A percentile compares a stretch with the other conserved stretches of the same genome.
These are phyloP conservation scores for Dioscorea dumetorum DNA, from an alignment of 106 monocot species.

Conservation along the genomic window DNA sequence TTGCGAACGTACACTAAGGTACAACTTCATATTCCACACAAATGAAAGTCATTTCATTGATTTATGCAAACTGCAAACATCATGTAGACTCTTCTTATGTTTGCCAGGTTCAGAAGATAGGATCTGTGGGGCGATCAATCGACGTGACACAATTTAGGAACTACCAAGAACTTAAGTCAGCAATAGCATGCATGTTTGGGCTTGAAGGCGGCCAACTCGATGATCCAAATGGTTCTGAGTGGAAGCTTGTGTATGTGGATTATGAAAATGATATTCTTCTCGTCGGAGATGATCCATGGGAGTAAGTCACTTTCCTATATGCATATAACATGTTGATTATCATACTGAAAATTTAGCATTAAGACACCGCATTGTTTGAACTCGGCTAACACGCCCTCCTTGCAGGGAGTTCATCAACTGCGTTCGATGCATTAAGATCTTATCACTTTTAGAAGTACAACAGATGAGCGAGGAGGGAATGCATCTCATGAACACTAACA, in stretches of 20 bases:
- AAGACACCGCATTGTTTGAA: no score
- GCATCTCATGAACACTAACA: constrained; percentile 9
- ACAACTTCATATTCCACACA: background rate
- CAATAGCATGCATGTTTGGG: constrained; percentile 92
- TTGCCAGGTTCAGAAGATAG: constrained; percentile 77
- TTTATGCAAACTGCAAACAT: no score
- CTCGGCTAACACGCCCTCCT: background rate
- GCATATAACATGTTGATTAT: no score
- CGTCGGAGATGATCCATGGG: constrained; percentile 99
- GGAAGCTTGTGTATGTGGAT: constrained; percentile 97
- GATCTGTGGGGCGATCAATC: constrained; percentile 94
- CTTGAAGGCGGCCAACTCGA: constrained; percentile 69
- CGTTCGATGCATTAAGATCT: constrained; percentile 79
- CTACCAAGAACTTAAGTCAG: constrained; percentile 62
- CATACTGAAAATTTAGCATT: no score
- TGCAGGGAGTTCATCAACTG: constrained; percentile 81
- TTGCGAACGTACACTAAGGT: constrained; percentile 94
- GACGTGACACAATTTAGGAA: constrained; percentile 80
- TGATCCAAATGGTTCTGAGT: constrained; percentile 51
- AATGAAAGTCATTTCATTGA: no score
- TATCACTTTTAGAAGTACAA: constrained; percentile 81
- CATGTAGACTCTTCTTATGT: no score
- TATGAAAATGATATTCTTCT: constrained; percentile 97
- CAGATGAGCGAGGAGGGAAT: constrained; percentile 74
- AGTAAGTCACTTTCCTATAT: constrained; percentile 45